Base-by-base conservation (phyloP, 331 rosid species). In the Saraca asoca region DNA sequence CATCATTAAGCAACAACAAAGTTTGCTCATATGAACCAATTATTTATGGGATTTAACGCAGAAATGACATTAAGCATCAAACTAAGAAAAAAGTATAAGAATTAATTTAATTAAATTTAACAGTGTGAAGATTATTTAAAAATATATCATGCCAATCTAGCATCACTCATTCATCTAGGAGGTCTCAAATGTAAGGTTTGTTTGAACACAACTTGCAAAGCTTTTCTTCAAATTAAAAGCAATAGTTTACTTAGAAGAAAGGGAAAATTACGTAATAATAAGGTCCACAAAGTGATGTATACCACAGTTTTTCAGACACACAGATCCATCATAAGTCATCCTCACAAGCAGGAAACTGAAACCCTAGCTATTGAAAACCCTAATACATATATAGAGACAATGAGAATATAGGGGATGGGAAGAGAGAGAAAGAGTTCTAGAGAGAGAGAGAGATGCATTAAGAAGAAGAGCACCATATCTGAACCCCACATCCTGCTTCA, bases 221-320 rank as follows among this genome's bases (percentile, higher is more conserved):
- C n/a, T n/a, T n/a, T n/a, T n/a, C n/a, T n/a, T n/a, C n/a, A n/a
- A n/a, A n/a, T n/a, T n/a, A n/a, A n/a, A n/a, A n/a, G 16, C 13
- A 44, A 62, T 55, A 51, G 61, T 13, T 78, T 18, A 29, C 13
- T 37, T 19, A 39, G 35, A 42, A 67, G 35, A 56, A 9, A 57
- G 51, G n/a, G 46, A 42, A 37, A 55, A 35, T 17, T 58, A 68
- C 74, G 68, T 63, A 24, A 24, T 24, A 24, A 77, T 44, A 53
- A 20, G 58, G 68, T 76, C 78, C 70, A 78, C 60, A 75, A 69
- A 56, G 76, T 76, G 33, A 64, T 55, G 70, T 52, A 43, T 54
- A 52, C 46, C 58, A 70, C 63, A 68, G 43, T n/a, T n/a, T n/a
- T 58, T 44, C 69, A 64, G 2, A 24, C 31, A 14, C 9, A 42